Percentiles rank a stretch among this genome's conserved stretches.
phyloP scores from a whole-genome alignment of 2,329 filamentous ascomycete genomes.

The Aspergillus sp. region DNA sequence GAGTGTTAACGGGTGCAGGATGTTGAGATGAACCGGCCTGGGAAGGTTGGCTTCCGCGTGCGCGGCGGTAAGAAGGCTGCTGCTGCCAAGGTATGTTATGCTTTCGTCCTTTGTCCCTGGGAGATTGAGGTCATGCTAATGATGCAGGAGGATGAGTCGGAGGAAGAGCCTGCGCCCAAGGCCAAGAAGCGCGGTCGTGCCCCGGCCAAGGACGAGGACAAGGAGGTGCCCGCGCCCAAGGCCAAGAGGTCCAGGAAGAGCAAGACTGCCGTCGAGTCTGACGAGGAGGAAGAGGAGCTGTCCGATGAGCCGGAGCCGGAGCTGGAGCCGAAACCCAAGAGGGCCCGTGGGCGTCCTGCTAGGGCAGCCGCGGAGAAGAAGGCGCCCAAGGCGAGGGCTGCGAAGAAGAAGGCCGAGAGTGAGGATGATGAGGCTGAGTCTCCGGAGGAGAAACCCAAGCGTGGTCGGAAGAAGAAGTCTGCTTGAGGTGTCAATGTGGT shows the following conservation, averaged over 20 bases:
- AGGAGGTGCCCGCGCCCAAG: constrained; percentile 13
- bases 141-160: constrained; percentile 12
- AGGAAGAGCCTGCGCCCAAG: constrained; percentile 15
- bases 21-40: constrained; percentile 68
- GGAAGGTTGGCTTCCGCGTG: constrained; percentile 62
- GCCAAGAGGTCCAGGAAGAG: constrained; percentile 16
- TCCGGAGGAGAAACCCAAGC: constrained; percentile 24
- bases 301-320: constrained; percentile 12
- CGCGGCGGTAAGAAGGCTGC: constrained; percentile 35
- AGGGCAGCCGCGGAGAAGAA: constrained; percentile 14
- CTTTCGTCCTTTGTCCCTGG: background rate
- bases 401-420: constrained; percentile 16
- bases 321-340: constrained; percentile 16
- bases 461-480: constrained; percentile 23
- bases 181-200: constrained; percentile 18
- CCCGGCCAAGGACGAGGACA: constrained; percentile 12
- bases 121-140: too few species aligned
- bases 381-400: constrained; percentile 7
- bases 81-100: constrained; percentile 25
- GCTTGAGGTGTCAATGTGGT: constrained; percentile 6
- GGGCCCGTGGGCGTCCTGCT: constrained; percentile 20
- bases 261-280: constrained; percentile 6
- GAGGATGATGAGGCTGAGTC: constrained; percentile 15
- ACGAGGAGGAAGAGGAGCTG: constrained; percentile 3
- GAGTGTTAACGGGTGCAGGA: too few species aligned